phyloP scores from a whole-genome alignment of 2,329 filamentous ascomycete genomes.

The Gnomoniopsis sp. region DNA sequence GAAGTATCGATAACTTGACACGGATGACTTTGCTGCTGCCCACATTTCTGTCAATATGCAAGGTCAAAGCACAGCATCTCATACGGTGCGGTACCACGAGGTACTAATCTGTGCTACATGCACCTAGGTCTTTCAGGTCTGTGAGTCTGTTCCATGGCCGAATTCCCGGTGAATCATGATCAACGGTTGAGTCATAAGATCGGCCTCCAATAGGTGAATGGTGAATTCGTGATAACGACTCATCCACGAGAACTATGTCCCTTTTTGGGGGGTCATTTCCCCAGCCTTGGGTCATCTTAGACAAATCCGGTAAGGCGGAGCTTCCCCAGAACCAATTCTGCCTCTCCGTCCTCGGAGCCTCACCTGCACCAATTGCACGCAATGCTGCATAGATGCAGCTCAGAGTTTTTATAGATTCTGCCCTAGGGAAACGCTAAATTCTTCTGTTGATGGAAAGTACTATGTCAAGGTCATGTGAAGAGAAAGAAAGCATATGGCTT shows the following conservation, averaged over 20 bases:
- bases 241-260: neutral
- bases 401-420: neutral
- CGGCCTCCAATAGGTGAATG: neutral
- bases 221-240: neutral
- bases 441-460: no score
- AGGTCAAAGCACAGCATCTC: no score
- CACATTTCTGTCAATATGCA: no score
- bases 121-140: no score
- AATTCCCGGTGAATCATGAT: no score
- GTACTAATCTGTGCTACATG: no score
- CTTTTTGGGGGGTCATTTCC: conserved; percentile 8
- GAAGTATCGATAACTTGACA: neutral
- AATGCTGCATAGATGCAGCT: neutral
- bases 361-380: neutral
- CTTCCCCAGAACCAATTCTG: neutral
- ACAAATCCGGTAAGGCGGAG: conserved; percentile 5
- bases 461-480: no score
- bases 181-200: neutral
- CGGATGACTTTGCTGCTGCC: no score
- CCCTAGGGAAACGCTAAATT: neutral
- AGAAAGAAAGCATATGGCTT: no score
- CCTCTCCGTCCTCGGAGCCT: neutral
- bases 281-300: conserved; percentile 1
- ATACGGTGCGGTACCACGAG: no score
- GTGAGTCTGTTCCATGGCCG: no score